A percentile compares a stretch with the other conserved stretches of the same genome.
These are phyloP conservation scores for Boletus patriciae DNA, from an alignment of 768 basidiomycete genomes.

Conservation along the genomic window DNA sequence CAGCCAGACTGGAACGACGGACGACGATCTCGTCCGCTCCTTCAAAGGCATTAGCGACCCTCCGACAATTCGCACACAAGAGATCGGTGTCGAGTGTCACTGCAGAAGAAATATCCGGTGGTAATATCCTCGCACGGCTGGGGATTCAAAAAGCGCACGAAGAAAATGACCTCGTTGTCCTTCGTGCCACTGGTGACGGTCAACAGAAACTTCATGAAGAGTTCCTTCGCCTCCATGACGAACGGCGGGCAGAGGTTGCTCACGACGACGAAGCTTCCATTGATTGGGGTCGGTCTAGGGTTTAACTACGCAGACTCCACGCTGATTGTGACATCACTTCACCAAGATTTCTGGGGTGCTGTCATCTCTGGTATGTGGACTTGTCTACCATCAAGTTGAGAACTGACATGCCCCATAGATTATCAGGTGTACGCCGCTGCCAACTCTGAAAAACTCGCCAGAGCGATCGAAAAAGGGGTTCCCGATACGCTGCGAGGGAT, in stretches of 20 bases:
- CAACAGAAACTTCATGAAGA: constrained; percentile 75
- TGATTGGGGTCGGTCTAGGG: constrained; percentile 67
- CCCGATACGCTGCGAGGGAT: constrained; percentile 87
- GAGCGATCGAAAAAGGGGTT: constrained; percentile 90
- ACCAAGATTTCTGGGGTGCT: constrained; percentile 87
- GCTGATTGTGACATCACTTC: constrained; percentile 7
- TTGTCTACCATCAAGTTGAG: neutral
- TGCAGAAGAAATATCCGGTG: constrained; percentile 40
- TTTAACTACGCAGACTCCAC: neutral
- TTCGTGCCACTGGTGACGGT: constrained; percentile 58
- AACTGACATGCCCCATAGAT: constrained; percentile 46
- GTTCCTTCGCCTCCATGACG: constrained; percentile 64
- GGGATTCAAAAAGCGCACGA: constrained; percentile 49
- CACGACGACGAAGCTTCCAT: constrained; percentile 47
- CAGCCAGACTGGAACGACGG: constrained; percentile 26
- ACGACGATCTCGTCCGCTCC: constrained; percentile 32
- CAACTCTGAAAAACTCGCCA: constrained; percentile 73
- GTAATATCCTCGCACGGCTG: constrained; percentile 52
- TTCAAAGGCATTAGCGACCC: constrained; percentile 18
- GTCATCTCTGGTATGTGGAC: constrained; percentile 75
- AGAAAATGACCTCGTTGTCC: constrained; percentile 36
- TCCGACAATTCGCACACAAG: constrained; percentile 47
- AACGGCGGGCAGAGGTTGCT: constrained; percentile 45
- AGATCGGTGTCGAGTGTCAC: constrained; percentile 63
- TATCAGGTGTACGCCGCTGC: constrained; percentile 86